phyloP scores from a whole-genome alignment of 73 alveolate species.

The Paramecium caudatum region DNA sequence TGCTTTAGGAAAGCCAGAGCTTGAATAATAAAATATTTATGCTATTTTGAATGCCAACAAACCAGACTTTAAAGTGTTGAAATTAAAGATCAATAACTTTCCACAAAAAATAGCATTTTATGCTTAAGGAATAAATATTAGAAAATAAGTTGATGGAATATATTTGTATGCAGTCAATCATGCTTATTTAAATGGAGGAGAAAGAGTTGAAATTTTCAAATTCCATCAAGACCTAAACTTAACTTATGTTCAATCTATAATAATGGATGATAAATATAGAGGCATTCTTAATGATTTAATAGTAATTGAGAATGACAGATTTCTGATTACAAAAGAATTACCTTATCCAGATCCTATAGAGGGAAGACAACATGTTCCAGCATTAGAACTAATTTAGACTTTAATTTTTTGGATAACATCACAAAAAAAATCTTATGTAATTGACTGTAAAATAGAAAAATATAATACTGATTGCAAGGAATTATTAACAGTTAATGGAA shows the following conservation, averaged over 20 bases:
- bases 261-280: constrained; percentile 16
- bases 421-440: background rate
- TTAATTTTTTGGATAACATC: background rate
- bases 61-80: background rate
- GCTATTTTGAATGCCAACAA: constrained; percentile 7
- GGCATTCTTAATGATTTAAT: constrained; percentile 53
- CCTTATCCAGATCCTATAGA: constrained; percentile 31
- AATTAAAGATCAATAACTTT: background rate
- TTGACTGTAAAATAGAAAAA: background rate
- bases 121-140: constrained; percentile 37
- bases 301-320: background rate
- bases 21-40: constrained; percentile 4
- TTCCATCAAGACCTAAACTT: background rate
- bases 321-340: background rate
- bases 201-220: constrained; percentile 30
- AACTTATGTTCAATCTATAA: background rate
- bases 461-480: background rate
- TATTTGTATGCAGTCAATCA: constrained; percentile 41
- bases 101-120: constrained; percentile 27
- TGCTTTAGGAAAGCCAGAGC: background rate
- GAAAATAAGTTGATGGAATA: constrained; percentile 9
- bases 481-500: background rate
- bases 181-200: constrained; percentile 59
- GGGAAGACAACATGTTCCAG: background rate
- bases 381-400: background rate